Evolutionary conservation across 2,329 filamentous ascomycete species (phyloP).

Genomic region (Fusarium austroafricanum): DNA sequence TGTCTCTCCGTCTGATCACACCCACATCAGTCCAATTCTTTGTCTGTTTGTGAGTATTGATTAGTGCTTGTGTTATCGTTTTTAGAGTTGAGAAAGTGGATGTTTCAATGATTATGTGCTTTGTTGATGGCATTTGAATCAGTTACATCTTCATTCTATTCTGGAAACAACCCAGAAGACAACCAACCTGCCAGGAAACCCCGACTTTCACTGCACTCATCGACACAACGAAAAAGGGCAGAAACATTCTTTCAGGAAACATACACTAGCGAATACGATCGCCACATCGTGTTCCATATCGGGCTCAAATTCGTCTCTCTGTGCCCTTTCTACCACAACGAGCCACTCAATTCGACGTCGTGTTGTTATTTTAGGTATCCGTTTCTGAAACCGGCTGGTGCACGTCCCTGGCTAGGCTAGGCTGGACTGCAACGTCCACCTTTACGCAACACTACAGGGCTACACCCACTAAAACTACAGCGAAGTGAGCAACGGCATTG

Average conservation of each 20-base stretch:
- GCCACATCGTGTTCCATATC: conserved; percentile 30
- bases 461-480: conserved; percentile 24
- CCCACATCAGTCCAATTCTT: conserved; percentile 25
- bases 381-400: conserved; percentile 35
- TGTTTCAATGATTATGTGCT: conserved; percentile 18
- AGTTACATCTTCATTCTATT: conserved; percentile 2
- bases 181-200: conserved; percentile 7
- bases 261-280: conserved; percentile 44
- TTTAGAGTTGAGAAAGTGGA: neutral
- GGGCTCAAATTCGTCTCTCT: conserved; percentile 28
- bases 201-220: conserved; percentile 2
- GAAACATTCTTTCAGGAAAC: conserved; percentile 18
- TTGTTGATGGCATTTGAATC: conserved; percentile 25
- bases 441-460: conserved; percentile 20
- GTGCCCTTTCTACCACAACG: conserved; percentile 2
- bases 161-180: conserved; percentile 5
- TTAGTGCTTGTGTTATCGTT: conserved; percentile 25
- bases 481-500: conserved; percentile 23
- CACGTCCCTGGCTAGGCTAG: conserved; percentile 34
- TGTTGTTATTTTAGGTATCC: conserved; percentile 42
- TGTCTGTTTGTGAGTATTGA: conserved; percentile 19
- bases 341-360: conserved; percentile 20
- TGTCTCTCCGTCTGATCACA: neutral
- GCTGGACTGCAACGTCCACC: conserved; percentile 36
- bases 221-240: conserved; percentile 28